Evolutionary conservation across 208 protist genomes (phyloP).

Genomic region (Trichomonas gallinae): DNA sequence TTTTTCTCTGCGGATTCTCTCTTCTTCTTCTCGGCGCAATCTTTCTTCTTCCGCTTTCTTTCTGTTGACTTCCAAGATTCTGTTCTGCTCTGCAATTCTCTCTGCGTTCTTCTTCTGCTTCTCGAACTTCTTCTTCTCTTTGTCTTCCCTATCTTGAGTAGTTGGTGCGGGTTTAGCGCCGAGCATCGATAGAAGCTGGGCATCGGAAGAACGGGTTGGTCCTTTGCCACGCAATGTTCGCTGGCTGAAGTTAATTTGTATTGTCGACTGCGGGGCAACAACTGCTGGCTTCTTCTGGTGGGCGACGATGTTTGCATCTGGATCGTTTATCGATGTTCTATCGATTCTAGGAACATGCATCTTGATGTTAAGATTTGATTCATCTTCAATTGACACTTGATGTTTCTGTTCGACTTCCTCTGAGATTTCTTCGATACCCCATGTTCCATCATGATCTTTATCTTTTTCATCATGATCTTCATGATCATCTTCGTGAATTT

Average conservation of each 20-base stretch:
- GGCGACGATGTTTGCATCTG: not conserved
- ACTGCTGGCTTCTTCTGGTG: not conserved
- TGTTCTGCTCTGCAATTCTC: not conserved
- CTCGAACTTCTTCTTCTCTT: not conserved
- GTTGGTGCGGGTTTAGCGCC: not conserved
- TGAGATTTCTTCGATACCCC: not conserved
- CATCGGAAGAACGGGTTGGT: not conserved
- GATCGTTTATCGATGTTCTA: not conserved
- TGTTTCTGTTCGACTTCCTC: not conserved
- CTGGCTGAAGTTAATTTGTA: not conserved
- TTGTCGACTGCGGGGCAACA: not conserved
- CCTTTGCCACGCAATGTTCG: not conserved
- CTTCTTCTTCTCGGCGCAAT: not conserved
- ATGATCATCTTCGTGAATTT: no score
- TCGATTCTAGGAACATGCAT: not conserved
- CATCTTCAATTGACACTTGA: not conserved
- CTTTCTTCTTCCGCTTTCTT: not conserved
- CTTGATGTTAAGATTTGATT: not conserved
- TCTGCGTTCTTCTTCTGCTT: not conserved
- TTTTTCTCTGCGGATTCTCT: not conserved
- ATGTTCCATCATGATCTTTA: not conserved
- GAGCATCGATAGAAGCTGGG: not conserved
- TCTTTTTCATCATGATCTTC: not conserved
- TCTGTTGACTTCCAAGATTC: not conserved
- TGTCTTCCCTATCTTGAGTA: not conserved